phyloP scores from a whole-genome alignment of 2,329 filamentous ascomycete genomes.

The Ceratocystis destructans region DNA sequence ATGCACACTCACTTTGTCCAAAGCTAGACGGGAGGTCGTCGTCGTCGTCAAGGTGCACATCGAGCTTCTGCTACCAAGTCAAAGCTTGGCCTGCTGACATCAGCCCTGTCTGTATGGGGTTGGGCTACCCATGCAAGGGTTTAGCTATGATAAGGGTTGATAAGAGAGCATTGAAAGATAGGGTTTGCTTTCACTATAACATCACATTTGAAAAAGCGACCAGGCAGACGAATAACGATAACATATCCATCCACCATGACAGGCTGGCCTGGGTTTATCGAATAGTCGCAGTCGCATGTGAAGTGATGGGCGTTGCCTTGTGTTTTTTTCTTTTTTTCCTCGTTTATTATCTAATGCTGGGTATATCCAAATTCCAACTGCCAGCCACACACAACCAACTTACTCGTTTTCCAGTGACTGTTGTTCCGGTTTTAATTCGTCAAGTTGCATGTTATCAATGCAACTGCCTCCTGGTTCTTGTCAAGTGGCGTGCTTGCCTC shows the following conservation, averaged over 20 bases:
- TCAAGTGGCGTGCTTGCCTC: background rate
- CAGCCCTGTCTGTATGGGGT: background rate
- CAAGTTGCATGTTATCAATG: conserved; percentile 8
- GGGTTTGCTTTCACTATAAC: background rate
- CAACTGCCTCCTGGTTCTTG: background rate
- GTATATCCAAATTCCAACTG: too few species aligned
- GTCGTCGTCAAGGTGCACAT: background rate
- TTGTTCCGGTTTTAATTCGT: conserved; percentile 15
- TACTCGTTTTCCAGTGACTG: too few species aligned
- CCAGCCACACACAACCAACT: too few species aligned
- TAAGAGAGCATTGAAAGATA: background rate
- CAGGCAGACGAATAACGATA: background rate
- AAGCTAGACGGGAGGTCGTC: background rate
- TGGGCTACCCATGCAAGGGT: background rate
- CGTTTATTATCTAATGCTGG: too few species aligned
- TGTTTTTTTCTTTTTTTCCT: too few species aligned
- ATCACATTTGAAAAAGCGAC: background rate
- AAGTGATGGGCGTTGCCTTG: too few species aligned
- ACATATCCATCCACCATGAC: too few species aligned
- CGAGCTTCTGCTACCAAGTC: background rate
- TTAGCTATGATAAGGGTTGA: background rate
- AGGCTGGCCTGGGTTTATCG: too few species aligned
- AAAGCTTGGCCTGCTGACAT: background rate
- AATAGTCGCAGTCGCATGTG: too few species aligned
- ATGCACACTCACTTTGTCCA: background rate